Evolutionary conservation across 2,329 filamentous ascomycete genomes (phyloP).

Genomic region (Pseudocercospora musae): DNA sequence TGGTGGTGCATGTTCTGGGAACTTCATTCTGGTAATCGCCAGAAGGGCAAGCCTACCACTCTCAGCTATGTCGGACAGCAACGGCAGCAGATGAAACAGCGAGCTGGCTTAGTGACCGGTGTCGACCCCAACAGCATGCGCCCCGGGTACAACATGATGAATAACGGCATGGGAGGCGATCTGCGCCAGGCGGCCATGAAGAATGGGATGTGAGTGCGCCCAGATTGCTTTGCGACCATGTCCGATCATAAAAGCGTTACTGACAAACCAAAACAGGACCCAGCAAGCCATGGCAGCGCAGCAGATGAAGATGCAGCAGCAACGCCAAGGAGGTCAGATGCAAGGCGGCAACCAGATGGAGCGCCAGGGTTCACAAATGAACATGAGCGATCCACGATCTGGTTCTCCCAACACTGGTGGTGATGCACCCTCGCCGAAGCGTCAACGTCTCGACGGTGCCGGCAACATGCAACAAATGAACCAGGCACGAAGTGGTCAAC

Average conservation of each 20-base stretch:
- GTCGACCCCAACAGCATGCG: conserved; percentile 53
- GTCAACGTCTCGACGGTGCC: conserved; percentile 67
- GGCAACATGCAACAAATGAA: conserved; percentile 69
- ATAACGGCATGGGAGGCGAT: conserved; percentile 22
- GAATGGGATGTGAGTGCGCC: conserved; percentile 23
- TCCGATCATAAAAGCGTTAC: background rate
- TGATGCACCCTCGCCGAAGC: conserved; percentile 88
- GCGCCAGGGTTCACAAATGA: conserved; percentile 80
- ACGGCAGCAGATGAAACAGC: conserved; percentile 67
- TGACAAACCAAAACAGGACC: conserved; percentile 24
- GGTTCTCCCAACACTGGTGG: conserved; percentile 67
- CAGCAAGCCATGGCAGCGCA: conserved; percentile 23
- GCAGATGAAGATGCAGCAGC: conserved; percentile 63
- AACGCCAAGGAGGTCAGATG: conserved; percentile 54
- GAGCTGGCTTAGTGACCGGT: conserved; percentile 66
- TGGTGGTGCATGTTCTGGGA: conserved; percentile 99
- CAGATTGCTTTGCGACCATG: background rate
- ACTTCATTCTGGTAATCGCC: conserved; percentile 79
- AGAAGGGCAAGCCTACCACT: conserved; percentile 51
- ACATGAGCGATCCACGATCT: conserved; percentile 74
- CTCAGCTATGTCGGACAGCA: conserved; percentile 52
- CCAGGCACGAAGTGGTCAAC: conserved; percentile 30
- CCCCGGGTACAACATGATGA: conserved; percentile 30
- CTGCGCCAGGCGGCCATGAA: conserved; percentile 23
- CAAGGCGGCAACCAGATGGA: conserved; percentile 71